Percentiles rank a stretch among this genome's conserved stretches.
Evolutionary conservation across 2,329 filamentous ascomycete species (phyloP).

Genomic region (Tothia fuscella): DNA sequence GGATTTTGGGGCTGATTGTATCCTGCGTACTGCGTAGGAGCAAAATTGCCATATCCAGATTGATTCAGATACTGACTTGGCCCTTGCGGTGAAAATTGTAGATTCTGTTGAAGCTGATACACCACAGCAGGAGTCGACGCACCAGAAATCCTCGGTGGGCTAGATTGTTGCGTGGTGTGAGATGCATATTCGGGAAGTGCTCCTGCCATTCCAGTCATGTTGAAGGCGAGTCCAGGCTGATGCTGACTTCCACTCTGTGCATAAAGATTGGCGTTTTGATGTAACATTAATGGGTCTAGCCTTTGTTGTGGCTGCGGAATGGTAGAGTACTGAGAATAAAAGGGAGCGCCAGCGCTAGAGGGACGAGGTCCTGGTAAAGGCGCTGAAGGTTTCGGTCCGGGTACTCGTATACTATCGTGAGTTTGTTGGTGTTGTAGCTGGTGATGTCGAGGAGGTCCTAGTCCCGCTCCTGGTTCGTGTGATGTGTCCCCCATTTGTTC

Average conservation of each 20-base stretch:
- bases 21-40: conserved; percentile 17
- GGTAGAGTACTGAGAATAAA: conserved; percentile 25
- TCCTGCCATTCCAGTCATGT: conserved; percentile 25
- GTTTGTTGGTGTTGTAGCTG: conserved; percentile 20
- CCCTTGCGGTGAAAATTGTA: conserved; percentile 20
- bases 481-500: conserved; percentile 30
- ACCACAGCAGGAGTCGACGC: conserved; percentile 28
- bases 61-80: conserved; percentile 12
- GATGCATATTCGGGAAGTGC: conserved; percentile 25
- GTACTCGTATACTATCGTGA: not conserved
- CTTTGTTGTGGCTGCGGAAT: conserved; percentile 15
- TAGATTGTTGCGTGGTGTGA: conserved; percentile 14
- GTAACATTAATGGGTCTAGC: not conserved
- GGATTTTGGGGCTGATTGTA: conserved; percentile 15
- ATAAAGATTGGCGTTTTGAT: not conserved
- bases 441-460: conserved; percentile 6
- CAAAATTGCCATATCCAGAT: conserved; percentile 13
- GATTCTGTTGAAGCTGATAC: conserved; percentile 27
- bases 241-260: not conserved
- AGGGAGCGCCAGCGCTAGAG: conserved; percentile 20
- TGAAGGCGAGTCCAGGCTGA: conserved; percentile 19
- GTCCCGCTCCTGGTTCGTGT: conserved; percentile 18
- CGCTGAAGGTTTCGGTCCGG: not conserved
- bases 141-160: conserved; percentile 24
- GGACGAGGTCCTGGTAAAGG: not conserved